These are phyloP conservation scores for Lasiosphaeria ovina DNA, from an alignment of 495 filamentous ascomycete species.

Conservation along the genomic window DNA sequence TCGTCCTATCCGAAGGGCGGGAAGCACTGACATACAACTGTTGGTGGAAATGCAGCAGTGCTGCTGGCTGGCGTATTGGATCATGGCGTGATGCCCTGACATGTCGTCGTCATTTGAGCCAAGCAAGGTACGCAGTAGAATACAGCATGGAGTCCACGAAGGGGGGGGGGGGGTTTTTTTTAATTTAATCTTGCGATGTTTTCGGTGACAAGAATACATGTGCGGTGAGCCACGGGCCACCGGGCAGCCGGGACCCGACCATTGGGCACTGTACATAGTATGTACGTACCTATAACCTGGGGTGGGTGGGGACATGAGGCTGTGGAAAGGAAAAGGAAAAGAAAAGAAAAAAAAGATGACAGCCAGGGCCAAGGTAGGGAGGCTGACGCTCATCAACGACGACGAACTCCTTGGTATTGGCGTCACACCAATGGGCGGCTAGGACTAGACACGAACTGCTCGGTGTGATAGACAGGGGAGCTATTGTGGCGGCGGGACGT, in stretches of 20 bases:
- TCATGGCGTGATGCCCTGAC: conserved; percentile 22
- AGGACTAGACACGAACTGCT: conserved; percentile 16
- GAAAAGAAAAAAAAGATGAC: not conserved
- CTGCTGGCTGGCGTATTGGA: not conserved
- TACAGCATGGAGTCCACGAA: no score
- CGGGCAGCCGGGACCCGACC: no score
- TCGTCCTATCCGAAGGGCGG: no score
- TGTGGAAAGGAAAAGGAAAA: conserved; percentile 9
- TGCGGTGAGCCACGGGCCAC: no score
- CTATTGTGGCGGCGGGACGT: conserved; percentile 2
- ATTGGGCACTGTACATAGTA: no score
- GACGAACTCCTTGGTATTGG: conserved; percentile 3
- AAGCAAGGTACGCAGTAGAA: not conserved
- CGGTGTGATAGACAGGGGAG: conserved; percentile 18
- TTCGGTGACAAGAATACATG: no score
- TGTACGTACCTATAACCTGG: no score
- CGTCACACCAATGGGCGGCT: not conserved
- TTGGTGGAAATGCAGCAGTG: not conserved
- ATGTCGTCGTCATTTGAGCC: conserved; percentile 14
- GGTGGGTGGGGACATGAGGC: conserved; percentile 15
- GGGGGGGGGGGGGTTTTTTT: no score
- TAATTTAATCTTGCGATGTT: no score
- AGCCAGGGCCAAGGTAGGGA: conserved; percentile 4
- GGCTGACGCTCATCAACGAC: conserved; percentile 2
- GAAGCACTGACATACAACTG: no score